Evolutionary conservation across 164 flowering plant genomes (phyloP).

Genomic region (Macadamia tetraphylla): DNA sequence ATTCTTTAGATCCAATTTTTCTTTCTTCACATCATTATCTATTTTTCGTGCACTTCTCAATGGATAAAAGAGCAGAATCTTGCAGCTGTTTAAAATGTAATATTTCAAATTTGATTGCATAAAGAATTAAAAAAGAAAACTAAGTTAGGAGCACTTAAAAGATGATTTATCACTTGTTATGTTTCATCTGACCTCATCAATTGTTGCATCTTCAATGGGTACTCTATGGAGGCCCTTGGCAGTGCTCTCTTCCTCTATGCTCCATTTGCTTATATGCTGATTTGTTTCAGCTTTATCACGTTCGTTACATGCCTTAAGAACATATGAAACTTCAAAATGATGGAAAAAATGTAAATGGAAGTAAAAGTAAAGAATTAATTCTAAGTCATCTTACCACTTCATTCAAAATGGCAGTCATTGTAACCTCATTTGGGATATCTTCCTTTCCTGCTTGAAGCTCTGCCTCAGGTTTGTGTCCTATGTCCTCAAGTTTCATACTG

Average conservation of each 20-base stretch:
- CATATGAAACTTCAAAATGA: conserved; percentile 1
- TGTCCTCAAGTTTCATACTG: conserved; percentile 7
- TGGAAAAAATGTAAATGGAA: not conserved
- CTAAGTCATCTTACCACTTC: conserved; percentile 20
- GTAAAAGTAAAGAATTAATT: not conserved
- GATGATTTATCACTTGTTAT: not conserved
- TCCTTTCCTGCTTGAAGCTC: conserved; percentile 6
- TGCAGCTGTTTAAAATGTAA: conserved; percentile 6
- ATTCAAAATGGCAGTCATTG: conserved; percentile 7
- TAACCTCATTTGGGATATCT: conserved; percentile 16
- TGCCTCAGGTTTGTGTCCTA: not conserved
- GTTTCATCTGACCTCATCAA: conserved; percentile 19
- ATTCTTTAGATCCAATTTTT: not conserved
- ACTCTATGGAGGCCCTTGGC: not conserved
- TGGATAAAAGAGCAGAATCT: not conserved
- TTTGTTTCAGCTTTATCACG: conserved; percentile 12
- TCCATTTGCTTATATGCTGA: conserved; percentile 16
- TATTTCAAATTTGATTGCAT: not conserved
- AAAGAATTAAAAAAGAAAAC: not conserved
- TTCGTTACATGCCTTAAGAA: conserved; percentile 15
- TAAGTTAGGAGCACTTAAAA: not conserved
- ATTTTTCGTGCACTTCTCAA: conserved; percentile 1
- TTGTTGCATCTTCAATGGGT: conserved; percentile 12
- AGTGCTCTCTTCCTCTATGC: conserved; percentile 9
- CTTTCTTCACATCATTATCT: conserved; percentile 4